A percentile compares a stretch with the other conserved stretches of the same genome.
These are phyloP conservation scores for Arthrobotrys iridis DNA, from an alignment of 2,329 filamentous ascomycete species.

Conservation along the genomic window DNA sequence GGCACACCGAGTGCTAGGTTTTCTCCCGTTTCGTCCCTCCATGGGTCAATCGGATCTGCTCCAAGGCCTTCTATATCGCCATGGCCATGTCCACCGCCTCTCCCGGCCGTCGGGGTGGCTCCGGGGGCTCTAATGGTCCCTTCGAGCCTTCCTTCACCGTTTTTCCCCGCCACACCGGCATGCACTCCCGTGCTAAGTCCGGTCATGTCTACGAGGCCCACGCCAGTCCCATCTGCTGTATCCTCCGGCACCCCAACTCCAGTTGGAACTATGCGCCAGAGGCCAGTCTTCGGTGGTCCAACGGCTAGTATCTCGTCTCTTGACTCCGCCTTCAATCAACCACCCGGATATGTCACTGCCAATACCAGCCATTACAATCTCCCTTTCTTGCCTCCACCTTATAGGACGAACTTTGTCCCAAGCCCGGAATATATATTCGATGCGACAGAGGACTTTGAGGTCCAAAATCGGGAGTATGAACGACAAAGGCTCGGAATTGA, in stretches of 20 bases:
- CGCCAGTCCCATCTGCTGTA: not conserved
- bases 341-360: not conserved
- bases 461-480: not conserved
- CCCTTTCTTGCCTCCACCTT: not conserved
- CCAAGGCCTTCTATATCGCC: not conserved
- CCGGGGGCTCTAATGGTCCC: no score
- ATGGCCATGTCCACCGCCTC: not conserved
- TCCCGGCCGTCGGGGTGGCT: no score
- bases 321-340: not conserved
- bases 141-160: not conserved
- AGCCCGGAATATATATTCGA: not conserved
- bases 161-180: not conserved
- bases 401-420: not conserved
- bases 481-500: not conserved
- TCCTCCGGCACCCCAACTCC: not conserved
- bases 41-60: not conserved
- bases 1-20: not conserved
- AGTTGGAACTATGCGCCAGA: not conserved
- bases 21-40: not conserved
- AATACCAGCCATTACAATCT: conserved; percentile 2
- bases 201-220: not conserved
- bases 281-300: no score
- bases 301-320: no score
- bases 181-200: not conserved
- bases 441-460: not conserved